Base-by-base conservation (phyloP, 1,284 basidiomycete species). In the Tilletia indica region DNA sequence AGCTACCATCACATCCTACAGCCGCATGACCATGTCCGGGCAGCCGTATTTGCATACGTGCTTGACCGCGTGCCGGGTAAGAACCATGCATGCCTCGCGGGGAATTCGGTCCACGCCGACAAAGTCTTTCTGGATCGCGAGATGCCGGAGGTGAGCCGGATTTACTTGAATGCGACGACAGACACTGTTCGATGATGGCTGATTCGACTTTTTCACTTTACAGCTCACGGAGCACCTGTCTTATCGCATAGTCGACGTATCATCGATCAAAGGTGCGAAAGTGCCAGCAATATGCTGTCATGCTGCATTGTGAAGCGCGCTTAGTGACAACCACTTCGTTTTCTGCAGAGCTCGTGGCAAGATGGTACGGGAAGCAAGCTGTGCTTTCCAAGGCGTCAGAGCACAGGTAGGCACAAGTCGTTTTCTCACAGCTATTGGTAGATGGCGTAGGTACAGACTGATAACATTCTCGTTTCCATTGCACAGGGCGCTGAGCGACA, bases 81-180 rank as follows among this genome's bases (percentile, higher is more conserved):
- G 61, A 82, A 87, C 51, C 85, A 85, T 1, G 93, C 88, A 3
- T 88, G 92, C 11, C 87, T 94, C 14, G 92, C 92, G 0, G 92
- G 92, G 2, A 93, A 88, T 82, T 91, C 91, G 5, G 91, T 94
- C 1, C 92, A 94, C 78, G 89, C 88, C 1, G 93, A 94, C 83
- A 87, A 89, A 71, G 84, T 85, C 1, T 94, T 94, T 80, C 86
- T 94, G 14, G 86, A 85, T 1, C 88, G 89, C 78, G 89, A 92
- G 73, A 92, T 93, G 90, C 91, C 92, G 3, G 88, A 90, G 19
- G 80, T 89, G 16, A 6, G 71, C 58, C 2, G 11, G 14, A 1
- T 31, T 9, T 31, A 8, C 51, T 67, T 16, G 25, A 47, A n/a
- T 11, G 8, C 34, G 56, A 38, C 2, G 61, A 4, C 12, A 3